Evolutionary conservation across 2,329 filamentous ascomycete genomes (phyloP).

Genomic region (Monosporascus sp.): DNA sequence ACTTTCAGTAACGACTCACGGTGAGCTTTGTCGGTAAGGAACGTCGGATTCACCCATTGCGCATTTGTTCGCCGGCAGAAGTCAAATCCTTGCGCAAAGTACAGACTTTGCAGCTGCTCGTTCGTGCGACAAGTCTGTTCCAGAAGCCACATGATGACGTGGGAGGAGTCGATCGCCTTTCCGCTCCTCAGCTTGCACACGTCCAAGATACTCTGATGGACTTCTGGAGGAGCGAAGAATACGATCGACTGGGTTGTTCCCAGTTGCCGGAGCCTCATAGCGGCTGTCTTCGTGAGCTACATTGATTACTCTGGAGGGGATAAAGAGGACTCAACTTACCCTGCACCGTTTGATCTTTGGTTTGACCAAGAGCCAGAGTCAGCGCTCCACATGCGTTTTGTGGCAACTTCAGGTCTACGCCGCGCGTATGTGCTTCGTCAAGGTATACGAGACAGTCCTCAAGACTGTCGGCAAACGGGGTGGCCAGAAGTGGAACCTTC

Average conservation of each 20-base stretch:
- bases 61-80: conserved; percentile 54
- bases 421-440: conserved; percentile 55
- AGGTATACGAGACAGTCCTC: conserved; percentile 50
- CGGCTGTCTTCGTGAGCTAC: conserved; percentile 36
- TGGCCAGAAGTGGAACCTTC: conserved; percentile 40
- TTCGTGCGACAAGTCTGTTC: conserved; percentile 57
- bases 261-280: conserved; percentile 60
- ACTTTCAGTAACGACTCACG: conserved; percentile 28
- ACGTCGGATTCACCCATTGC: conserved; percentile 33
- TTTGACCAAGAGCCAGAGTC: conserved; percentile 51
- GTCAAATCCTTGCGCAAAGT: conserved; percentile 54
- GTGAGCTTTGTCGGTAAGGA: conserved; percentile 27
- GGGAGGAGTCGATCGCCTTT: conserved; percentile 35
- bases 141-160: conserved; percentile 55
- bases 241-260: conserved; percentile 47
- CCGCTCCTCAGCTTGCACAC: conserved; percentile 21
- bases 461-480: conserved; percentile 49
- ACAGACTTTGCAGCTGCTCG: conserved; percentile 54
- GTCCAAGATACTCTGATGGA: conserved; percentile 55
- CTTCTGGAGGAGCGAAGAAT: conserved; percentile 55
- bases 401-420: conserved; percentile 55
- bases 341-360: conserved; percentile 58
- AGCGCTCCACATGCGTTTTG: conserved; percentile 42
- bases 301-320: neutral
- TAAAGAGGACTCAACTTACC: conserved; percentile 29